These are phyloP conservation scores for Sphaerulina vaccinii DNA, from an alignment of 2,329 filamentous ascomycete genomes.

Conservation along the genomic window DNA sequence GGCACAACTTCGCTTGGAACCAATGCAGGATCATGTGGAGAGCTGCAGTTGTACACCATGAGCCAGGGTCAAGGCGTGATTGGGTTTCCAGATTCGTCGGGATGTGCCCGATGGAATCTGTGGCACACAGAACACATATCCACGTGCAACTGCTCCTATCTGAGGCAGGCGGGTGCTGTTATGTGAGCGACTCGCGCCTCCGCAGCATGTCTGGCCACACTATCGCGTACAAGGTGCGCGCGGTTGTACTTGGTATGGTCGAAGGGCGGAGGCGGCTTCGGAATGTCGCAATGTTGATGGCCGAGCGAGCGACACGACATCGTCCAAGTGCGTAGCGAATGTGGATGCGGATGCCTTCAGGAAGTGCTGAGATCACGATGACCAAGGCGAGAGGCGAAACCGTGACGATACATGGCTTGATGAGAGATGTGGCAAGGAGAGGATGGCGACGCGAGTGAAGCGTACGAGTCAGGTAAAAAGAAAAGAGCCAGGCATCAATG, in stretches of 20 bases:
- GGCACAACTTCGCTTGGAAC: constrained; percentile 13
- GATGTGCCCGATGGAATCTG: not conserved
- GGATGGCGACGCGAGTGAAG: too few species aligned
- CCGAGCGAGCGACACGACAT: not conserved
- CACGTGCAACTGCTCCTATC: too few species aligned
- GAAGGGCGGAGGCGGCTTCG: not conserved
- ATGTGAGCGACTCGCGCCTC: not conserved
- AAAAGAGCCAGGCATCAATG: too few species aligned
- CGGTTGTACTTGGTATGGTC: not conserved
- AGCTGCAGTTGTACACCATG: constrained; percentile 7
- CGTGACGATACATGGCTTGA: too few species aligned
- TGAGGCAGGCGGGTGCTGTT: too few species aligned
- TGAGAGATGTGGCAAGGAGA: too few species aligned
- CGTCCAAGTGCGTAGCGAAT: not conserved
- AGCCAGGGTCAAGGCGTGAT: constrained; percentile 8
- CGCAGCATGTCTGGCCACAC: too few species aligned
- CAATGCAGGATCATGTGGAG: constrained; percentile 18
- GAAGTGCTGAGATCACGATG: not conserved
- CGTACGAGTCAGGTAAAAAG: too few species aligned
- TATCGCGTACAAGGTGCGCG: too few species aligned
- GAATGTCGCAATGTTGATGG: not conserved
- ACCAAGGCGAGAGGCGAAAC: too few species aligned
- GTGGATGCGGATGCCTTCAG: not conserved
- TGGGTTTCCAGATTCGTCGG: constrained; percentile 6
- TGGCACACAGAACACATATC: too few species aligned